phyloP scores from a whole-genome alignment of 2,329 filamentous ascomycete genomes.

The Claviceps fusiformis region DNA sequence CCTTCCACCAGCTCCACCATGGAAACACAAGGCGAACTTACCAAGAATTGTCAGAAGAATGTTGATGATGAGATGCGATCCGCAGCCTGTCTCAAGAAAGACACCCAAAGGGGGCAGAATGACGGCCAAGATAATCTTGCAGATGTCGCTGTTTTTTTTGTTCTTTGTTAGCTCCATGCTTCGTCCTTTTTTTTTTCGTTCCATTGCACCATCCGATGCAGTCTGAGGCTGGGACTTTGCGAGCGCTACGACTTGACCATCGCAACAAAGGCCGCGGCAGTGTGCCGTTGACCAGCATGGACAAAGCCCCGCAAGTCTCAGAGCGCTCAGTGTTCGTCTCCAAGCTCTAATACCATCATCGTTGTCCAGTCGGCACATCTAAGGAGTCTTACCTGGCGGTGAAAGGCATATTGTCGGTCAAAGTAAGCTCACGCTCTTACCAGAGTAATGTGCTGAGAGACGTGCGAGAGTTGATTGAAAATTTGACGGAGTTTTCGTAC shows the following conservation, averaged over 20 bases:
- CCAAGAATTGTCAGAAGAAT: conserved; percentile 69
- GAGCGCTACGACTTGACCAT: no score
- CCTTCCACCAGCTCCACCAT: no score
- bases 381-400: conserved; percentile 36
- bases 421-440: background rate
- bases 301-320: background rate
- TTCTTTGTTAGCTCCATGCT: background rate
- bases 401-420: conserved; percentile 39
- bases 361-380: background rate
- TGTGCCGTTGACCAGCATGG: no score
- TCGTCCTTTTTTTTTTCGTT: background rate
- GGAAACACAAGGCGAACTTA: conserved; percentile 17
- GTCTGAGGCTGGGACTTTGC: no score
- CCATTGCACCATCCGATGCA: conserved; percentile 5
- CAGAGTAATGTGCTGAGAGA: background rate
- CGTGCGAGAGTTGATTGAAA: background rate
- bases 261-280: no score
- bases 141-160: conserved; percentile 33
- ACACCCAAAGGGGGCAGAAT: conserved; percentile 83
- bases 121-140: conserved; percentile 71
- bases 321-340: no score
- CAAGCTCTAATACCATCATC: background rate
- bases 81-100: conserved; percentile 87
- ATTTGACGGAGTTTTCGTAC: background rate
- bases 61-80: conserved; percentile 82